Evolutionary conservation across 805 yeast genomes (phyloP).

Genomic region (Ogataea pignaliae): DNA sequence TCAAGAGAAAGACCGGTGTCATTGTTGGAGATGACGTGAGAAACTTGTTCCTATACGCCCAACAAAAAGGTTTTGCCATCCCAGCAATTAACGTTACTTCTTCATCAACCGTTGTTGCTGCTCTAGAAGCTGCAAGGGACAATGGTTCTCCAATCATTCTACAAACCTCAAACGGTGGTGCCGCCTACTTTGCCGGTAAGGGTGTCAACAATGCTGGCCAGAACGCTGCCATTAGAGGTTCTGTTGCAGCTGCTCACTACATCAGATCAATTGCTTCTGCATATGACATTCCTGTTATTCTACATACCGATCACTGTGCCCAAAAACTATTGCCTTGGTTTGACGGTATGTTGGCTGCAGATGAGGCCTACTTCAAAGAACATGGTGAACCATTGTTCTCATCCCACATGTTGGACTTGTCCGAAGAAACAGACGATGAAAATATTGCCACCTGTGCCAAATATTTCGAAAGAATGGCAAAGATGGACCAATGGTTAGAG

Average conservation of each 20-base stretch:
- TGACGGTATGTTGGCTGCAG: slow-evolving; percentile 97
- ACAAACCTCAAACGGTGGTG: slow-evolving; percentile 98
- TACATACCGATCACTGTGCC: slow-evolving; percentile 99
- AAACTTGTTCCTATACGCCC: slow-evolving; percentile 85
- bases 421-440: slow-evolving; percentile 95
- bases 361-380: slow-evolving; percentile 81
- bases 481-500: slow-evolving; percentile 96
- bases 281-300: slow-evolving; percentile 93
- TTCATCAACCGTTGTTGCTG: slow-evolving; percentile 94
- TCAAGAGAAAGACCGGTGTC: slow-evolving; percentile 92
- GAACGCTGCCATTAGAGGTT: slow-evolving; percentile 89
- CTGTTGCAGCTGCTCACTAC: slow-evolving; percentile 97
- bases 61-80: slow-evolving; percentile 88
- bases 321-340: slow-evolving; percentile 96
- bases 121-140: slow-evolving; percentile 96
- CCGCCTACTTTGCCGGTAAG: slow-evolving; percentile 99
- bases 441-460: slow-evolving; percentile 91
- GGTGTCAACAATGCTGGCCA: slow-evolving; percentile 94
- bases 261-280: slow-evolving; percentile 94
- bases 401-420: slow-evolving; percentile 97
- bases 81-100: slow-evolving; percentile 99
- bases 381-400: slow-evolving; percentile 97
- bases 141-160: slow-evolving; percentile 90
- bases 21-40: slow-evolving; percentile 97
- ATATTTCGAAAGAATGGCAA: slow-evolving; percentile 92